These are phyloP conservation scores for Colletotrichum musae DNA, from an alignment of 2,329 filamentous ascomycete genomes.

Conservation along the genomic window DNA sequence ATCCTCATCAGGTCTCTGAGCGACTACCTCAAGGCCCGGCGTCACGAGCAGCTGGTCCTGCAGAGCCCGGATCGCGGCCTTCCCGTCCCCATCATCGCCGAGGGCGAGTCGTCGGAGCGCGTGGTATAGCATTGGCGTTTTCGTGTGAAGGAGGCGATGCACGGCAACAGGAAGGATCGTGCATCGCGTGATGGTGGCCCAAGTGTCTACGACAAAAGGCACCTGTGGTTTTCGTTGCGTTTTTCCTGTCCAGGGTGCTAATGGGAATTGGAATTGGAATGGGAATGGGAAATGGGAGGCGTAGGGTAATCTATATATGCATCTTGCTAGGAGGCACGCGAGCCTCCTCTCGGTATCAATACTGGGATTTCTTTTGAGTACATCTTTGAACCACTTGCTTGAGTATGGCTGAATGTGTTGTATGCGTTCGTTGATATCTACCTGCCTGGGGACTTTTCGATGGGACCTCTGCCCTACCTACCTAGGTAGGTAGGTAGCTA, in stretches of 20 bases:
- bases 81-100: constrained; percentile 86
- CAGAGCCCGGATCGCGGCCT: constrained; percentile 93
- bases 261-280: constrained; percentile 22
- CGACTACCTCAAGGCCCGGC: constrained; percentile 88
- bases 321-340: constrained; percentile 20
- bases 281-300: constrained; percentile 26
- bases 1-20: constrained; percentile 94
- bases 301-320: constrained; percentile 36
- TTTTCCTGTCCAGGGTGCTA: constrained; percentile 2
- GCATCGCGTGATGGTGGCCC: background rate
- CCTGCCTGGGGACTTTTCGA: too few species aligned
- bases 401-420: background rate
- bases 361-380: constrained; percentile 12
- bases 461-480: too few species aligned
- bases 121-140: constrained; percentile 69
- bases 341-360: constrained; percentile 27
- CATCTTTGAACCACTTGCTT: background rate
- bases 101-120: constrained; percentile 84
- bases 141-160: background rate
- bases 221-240: constrained; percentile 30
- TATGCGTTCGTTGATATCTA: too few species aligned
- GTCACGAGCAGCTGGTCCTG: constrained; percentile 93
- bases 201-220: constrained; percentile 13
- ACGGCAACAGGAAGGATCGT: background rate
- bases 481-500: too few species aligned